Percentiles rank a stretch among this genome's conserved stretches.
These are phyloP conservation scores for Trichomonas gallinae DNA, from an alignment of 208 protist genomes.

Conservation along the genomic window DNA sequence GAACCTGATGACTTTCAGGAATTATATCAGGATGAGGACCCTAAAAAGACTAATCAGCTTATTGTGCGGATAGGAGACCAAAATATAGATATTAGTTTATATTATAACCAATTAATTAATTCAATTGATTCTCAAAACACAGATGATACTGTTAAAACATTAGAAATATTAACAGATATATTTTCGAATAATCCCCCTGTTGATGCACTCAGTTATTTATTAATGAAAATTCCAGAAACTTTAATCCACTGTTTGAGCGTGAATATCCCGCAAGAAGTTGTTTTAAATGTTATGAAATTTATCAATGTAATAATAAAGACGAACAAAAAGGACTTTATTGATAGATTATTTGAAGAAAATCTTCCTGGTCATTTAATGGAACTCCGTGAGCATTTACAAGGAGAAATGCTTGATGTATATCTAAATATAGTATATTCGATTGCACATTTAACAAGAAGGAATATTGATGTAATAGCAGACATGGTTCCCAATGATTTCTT, in stretches of 20 bases:
- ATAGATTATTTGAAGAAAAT: background rate
- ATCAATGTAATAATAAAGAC: background rate
- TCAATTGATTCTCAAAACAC: no score
- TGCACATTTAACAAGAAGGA: background rate
- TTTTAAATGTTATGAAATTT: background rate
- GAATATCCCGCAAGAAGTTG: background rate
- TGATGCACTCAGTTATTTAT: no score
- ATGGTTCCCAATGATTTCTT: background rate
- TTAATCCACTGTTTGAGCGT: background rate
- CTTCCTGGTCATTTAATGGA: background rate
- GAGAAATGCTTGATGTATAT: background rate
- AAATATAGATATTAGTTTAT: no score
- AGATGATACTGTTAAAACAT: no score
- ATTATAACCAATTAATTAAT: no score
- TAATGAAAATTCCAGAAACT: background rate
- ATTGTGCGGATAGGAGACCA: no score
- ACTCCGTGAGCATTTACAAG: background rate
- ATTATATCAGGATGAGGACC: no score
- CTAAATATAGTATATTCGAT: background rate
- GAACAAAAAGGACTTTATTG: background rate
- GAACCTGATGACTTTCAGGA: no score
- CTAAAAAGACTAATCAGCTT: no score
- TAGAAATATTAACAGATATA: no score
- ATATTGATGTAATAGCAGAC: background rate
- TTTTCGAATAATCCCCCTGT: no score